Conservation (phyloP, 768 basidiomycete genomes). For the Tricholoma matsutake region DNA sequence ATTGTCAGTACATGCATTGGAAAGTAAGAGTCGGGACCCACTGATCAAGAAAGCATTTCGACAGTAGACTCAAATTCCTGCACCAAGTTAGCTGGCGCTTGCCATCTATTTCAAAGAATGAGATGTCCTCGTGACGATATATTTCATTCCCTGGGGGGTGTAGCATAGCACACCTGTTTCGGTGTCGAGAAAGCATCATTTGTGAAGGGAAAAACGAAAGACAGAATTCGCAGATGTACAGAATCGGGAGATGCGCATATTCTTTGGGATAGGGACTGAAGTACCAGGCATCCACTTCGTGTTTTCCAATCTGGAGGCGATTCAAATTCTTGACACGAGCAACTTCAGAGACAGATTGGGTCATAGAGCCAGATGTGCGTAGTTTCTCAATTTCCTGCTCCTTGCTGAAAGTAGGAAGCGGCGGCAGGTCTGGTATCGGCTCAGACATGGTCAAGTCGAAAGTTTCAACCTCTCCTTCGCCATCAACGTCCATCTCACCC, state of each 20-base stretch:
- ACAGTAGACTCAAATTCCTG: conserved; percentile 91
- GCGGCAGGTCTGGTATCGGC: conserved; percentile 48
- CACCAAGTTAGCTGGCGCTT: conserved; percentile 96
- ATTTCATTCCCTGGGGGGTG: conserved; percentile 99
- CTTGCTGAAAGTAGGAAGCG: conserved; percentile 78
- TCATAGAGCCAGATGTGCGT: conserved; percentile 97
- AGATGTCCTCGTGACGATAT: conserved; percentile 95
- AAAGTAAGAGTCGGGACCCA: conserved; percentile 38
- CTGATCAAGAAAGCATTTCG: conserved; percentile 99
- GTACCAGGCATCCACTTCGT: conserved; percentile 99
- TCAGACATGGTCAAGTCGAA: conserved; percentile 60
- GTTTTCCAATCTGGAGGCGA: conserved; percentile 90
- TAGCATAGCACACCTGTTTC: conserved; percentile 83
- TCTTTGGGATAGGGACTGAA: conserved; percentile 99
- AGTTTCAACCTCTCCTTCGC: conserved; percentile 69
- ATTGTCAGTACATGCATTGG: conserved; percentile 19
- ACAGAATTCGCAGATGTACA: conserved; percentile 99
- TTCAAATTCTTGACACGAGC: conserved; percentile 98
- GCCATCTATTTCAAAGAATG: conserved; percentile 98
- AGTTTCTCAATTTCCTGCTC: conserved; percentile 99
- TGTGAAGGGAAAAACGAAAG: conserved; percentile 87
- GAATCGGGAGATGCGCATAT: conserved; percentile 90
- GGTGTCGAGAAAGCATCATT: conserved; percentile 90
- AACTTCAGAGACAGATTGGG: conserved; percentile 96
- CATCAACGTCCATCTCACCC: conserved; percentile 73